Conservation (phyloP, 1,284 basidiomycete genomes). For the Austropuccinia psidii region DNA sequence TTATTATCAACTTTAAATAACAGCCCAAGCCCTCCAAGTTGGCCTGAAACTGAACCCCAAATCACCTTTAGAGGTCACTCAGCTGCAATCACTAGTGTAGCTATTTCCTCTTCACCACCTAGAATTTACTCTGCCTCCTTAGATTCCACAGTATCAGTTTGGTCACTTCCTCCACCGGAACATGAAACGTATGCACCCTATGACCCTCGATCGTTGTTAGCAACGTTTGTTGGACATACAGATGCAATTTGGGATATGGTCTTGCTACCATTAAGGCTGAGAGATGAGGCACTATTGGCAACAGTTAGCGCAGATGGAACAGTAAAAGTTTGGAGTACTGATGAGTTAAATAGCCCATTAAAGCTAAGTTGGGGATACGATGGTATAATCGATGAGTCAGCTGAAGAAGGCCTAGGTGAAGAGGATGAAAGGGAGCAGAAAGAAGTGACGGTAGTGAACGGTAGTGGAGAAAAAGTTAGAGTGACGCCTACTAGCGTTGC, state of each 20-base stretch:
- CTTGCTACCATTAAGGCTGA: conserved; percentile 57
- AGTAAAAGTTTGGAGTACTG: conserved; percentile 82
- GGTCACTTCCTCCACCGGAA: conserved; percentile 65
- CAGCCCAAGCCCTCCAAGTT: conserved; percentile 39
- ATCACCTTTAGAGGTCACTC: conserved; percentile 88
- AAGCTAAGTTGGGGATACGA: conserved; percentile 70
- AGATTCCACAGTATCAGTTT: conserved; percentile 85
- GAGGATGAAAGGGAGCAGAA: conserved; percentile 52
- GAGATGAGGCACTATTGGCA: conserved; percentile 63
- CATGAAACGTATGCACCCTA: conserved; percentile 73
- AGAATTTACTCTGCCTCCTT: conserved; percentile 83
- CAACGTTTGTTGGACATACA: conserved; percentile 79
- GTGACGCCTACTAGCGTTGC: conserved; percentile 73
- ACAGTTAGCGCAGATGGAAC: conserved; percentile 83
- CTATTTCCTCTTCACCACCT: conserved; percentile 67
- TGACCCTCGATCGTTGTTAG: conserved; percentile 66
- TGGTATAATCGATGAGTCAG: conserved; percentile 44
- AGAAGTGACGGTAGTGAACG: conserved; percentile 37
- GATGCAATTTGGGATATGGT: conserved; percentile 93
- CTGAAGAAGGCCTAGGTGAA: conserved; percentile 42
- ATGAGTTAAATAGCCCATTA: conserved; percentile 53
- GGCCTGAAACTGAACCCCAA: conserved; percentile 70
- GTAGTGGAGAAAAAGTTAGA: conserved; percentile 43
- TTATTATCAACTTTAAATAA: no score
- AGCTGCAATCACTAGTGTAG: conserved; percentile 77